These are phyloP conservation scores for Talaromyces albobiverticillius DNA, from an alignment of 2,329 filamentous ascomycete species.

Conservation along the genomic window DNA sequence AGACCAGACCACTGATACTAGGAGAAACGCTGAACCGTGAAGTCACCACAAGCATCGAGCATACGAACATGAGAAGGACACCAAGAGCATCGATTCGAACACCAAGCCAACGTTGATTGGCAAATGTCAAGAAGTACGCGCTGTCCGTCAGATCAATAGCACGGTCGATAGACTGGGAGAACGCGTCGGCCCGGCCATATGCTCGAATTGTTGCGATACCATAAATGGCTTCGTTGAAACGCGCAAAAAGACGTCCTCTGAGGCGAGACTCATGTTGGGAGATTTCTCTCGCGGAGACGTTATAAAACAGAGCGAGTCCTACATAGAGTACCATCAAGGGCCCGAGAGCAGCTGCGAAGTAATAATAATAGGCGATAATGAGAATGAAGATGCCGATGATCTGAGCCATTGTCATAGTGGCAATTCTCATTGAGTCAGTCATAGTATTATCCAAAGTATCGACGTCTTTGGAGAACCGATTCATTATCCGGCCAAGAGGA, in stretches of 20 bases:
- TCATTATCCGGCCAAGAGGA: slow-evolving; percentile 83
- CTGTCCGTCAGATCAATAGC: slow-evolving; percentile 87
- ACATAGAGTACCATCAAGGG: slow-evolving; percentile 68
- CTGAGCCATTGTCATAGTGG: slow-evolving; percentile 74
- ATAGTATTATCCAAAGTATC: slow-evolving; percentile 90
- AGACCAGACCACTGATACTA: slow-evolving; percentile 79
- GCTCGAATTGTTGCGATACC: slow-evolving; percentile 77
- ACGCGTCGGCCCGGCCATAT: slow-evolving; percentile 76
- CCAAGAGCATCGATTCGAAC: slow-evolving; percentile 81
- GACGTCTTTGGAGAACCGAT: slow-evolving; percentile 86
- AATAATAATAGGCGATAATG: slow-evolving; percentile 86
- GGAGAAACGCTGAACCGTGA: slow-evolving; percentile 62
- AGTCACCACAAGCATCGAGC: slow-evolving; percentile 73
- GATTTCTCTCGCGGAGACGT: slow-evolving; percentile 79
- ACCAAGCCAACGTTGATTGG: slow-evolving; percentile 91
- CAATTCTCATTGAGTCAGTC: slow-evolving; percentile 83
- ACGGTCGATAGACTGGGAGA: slow-evolving; percentile 65
- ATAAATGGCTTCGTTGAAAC: slow-evolving; percentile 80
- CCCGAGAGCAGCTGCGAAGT: slow-evolving; percentile 64
- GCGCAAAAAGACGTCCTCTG: slow-evolving; percentile 68
- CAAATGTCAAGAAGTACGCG: slow-evolving; percentile 92
- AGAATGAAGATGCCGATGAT: slow-evolving; percentile 76
- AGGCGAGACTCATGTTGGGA: slow-evolving; percentile 86
- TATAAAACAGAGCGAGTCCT: slow-evolving; percentile 77
- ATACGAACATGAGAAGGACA: slow-evolving; percentile 79